Evolutionary conservation across 345 rosid genomes (phyloP), one percentile per base, ranked within the genome.

Genomic region (Lepidium sativum): DNA sequence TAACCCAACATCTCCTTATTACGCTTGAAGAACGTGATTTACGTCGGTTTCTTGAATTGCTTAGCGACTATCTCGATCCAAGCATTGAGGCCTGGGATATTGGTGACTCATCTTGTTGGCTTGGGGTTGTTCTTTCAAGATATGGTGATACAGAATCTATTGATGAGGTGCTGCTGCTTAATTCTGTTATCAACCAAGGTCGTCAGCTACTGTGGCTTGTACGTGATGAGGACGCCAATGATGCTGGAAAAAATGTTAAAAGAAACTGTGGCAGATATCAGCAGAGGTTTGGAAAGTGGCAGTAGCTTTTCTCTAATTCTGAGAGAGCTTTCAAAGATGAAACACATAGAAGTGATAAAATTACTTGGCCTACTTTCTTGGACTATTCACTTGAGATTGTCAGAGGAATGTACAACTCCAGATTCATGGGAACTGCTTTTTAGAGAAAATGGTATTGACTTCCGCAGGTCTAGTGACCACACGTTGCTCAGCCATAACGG

Each of bases 351-450:
- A 61, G 81, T 80, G 17, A 70, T 84, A 15, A 85, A 71, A 69
- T 3, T 85, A 54, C 66, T 89, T 35, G 97, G 96, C 54, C 66
- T 87, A 38, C 79, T 81, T 63, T 85, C 98, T 38, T 89, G 96
- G 97, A 86, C 79, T 71, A 53, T 84, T 67, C 85, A 83, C 61
- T 81, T 77, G 31, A 74, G 77, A 33, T 74, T 89, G 65, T 76
- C 83, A 1, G 82, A 84, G 76, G 86, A 84, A 72, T 80, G 82
- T 59, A 78, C 20, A 65, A 65, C 74, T 44, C 31, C 70, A 18
- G 88, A 80, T 37, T 84, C 83, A 8, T 92, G 97, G 94, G 91
- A 92, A 71, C 70, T 69, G 34, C 32, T 89, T 42, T 87, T 85
- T 72, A 60, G 51, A 45, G 68, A 49, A 23, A 89, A 87, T 57